Evolutionary conservation across 2,329 filamentous ascomycete genomes (phyloP).

Genomic region (Stachybotrys chartarum): DNA sequence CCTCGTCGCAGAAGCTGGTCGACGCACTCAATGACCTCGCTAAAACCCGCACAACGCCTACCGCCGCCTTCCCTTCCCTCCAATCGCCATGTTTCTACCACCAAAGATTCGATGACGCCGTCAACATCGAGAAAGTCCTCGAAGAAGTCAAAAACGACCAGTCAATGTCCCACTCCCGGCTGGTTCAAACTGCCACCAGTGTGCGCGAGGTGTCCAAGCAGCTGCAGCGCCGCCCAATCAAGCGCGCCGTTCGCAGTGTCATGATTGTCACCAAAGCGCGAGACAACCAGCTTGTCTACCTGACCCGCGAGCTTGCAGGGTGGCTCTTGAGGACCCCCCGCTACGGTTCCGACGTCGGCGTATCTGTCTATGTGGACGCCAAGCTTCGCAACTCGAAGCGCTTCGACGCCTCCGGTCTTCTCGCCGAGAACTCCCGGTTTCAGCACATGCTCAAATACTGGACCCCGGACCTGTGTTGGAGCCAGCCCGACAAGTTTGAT

Average conservation of each 20-base stretch:
- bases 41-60: conserved; percentile 26
- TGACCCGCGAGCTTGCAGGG: conserved; percentile 79
- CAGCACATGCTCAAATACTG: conserved; percentile 86
- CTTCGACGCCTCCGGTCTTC: conserved; percentile 68
- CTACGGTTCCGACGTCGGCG: conserved; percentile 82
- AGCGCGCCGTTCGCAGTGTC: conserved; percentile 82
- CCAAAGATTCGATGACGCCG: conserved; percentile 90
- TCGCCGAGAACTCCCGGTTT: conserved; percentile 69
- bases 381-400: conserved; percentile 85
- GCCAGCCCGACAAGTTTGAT: conserved; percentile 89
- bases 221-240: conserved; percentile 84
- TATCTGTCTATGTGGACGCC: conserved; percentile 97
- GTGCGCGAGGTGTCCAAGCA: conserved; percentile 95
- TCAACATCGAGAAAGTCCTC: conserved; percentile 89
- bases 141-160: conserved; percentile 90
- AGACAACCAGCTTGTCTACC: conserved; percentile 83
- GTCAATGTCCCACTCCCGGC: conserved; percentile 83
- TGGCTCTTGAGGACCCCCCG: conserved; percentile 87
- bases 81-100: conserved; percentile 98
- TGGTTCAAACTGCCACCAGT: conserved; percentile 91
- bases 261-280: conserved; percentile 99
- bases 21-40: conserved; percentile 50
- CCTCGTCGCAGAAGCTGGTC: conserved; percentile 56
- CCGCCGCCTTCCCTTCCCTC: conserved; percentile 51
- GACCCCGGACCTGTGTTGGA: conserved; percentile 95